Evolutionary conservation across 2,329 filamentous ascomycete genomes (phyloP), one percentile per base, ranked within the genome.

Genomic region (Magnaporthiopsis poae): DNA sequence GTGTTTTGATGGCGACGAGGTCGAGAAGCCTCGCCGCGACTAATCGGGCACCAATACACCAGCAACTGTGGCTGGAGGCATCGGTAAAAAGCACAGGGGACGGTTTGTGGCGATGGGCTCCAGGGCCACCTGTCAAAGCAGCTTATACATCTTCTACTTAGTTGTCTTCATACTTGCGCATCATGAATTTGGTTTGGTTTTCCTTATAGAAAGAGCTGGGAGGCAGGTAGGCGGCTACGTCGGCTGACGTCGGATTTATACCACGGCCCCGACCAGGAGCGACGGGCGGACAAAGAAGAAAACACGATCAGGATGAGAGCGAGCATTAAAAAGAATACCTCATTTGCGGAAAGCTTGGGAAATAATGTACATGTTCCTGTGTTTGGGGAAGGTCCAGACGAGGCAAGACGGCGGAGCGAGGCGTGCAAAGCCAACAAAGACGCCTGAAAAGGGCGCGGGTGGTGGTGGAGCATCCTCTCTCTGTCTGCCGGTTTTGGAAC

Each of bases 121-220:
- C 33, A 7, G 2, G 15, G 61, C 61, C 60, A 27, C 60, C 27
- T 15, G 25, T 61, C 27, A 31, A 29, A 61, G 60, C 60, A 61
- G 60, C 31, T 61, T 61, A 29, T 61, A 61, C 29, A 52, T 61
- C 29, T 62, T 36, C 33, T 62, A 33, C 61, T 62, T 62, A 29
- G 29, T 33, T 62, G 61, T 62, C 61, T 62, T 62, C 33, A 62
- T 62, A 62, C 61, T 62, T 62, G 61, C 61, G 33, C 29, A 62
- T 62, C 61, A 62, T 62, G 61, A 33, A 62, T 62, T 62, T 39
- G 25, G 25, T 18, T 61, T 61, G 25, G 25, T 46, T 71, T 62
- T 62, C 72, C 68, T 64, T 59, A 21, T 66, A 3, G 33, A 11
- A 15, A 1, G 66, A 79, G 74, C 78, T 82, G 46, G 46, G 46